Evolutionary conservation across 2,329 filamentous ascomycete species (phyloP), one percentile per base, ranked within the genome.

Genomic region (Fusarium bulbicola): DNA sequence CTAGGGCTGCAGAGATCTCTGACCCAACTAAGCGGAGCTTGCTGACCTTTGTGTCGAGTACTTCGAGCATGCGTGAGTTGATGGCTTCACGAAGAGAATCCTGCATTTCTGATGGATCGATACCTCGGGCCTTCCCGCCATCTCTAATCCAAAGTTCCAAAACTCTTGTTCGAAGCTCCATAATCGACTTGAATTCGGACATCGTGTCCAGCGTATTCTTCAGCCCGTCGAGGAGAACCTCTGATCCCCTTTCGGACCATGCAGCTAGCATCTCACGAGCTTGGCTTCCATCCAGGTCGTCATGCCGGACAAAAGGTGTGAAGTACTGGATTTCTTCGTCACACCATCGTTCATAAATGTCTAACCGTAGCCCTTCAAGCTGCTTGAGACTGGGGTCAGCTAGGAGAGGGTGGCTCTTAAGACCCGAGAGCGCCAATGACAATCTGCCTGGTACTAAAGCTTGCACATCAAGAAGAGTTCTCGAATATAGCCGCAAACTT

Each of bases 261-360:
- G 79, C 80, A 28, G 86, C 86, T 20, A 94, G 85, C 80, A 89
- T 89, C 5, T 89, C 87, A 46, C 87, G 86, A 2, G 89, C 89
- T 68, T 90, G 87, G 30, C 85, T 82, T 26, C 87, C 89, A 30
- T 91, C 88, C 9, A 93, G 81, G 73, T 96, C 93, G 73, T 95
- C 93, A 76, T 97, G 91, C 36, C 93, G 91, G 40, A 97, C 93
- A 84, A 94, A 97, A 0, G 95, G 95, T 2, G 91, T 95, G 79
- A 97, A 98, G 73, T 92, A 92, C 52, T 89, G 90, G 46, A 97
- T 93, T 68, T 97, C 94, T 13, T 95, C 91, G 24, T 92, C 88
- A 70, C 96, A 93, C 93, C 95, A 97, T 26, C 88, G 87, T 72
- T 92, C 90, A 77, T 94, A 91, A 15, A 96, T 83, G 78, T 97